Base-by-base conservation (phyloP, 2,329 filamentous ascomycete genomes). In the Cladosporium sp. region DNA sequence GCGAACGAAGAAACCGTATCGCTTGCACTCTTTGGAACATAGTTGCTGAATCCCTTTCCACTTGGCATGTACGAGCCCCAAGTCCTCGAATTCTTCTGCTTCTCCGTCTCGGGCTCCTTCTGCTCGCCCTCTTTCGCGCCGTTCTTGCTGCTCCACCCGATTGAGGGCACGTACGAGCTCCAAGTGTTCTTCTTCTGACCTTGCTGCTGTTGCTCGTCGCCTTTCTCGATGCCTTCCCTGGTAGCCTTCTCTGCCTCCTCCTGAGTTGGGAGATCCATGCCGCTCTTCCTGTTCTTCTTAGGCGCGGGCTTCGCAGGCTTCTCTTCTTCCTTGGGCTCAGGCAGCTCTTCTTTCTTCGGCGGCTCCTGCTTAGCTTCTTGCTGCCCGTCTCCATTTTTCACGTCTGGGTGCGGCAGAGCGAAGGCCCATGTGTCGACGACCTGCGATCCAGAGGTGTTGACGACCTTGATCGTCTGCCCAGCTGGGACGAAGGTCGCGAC, bases 381-480 rank as follows among this genome's bases (percentile, higher is more conserved):
- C 20, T 58, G 47, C 1, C 59, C 59, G 5, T 55, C 61, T 36
- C 34, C 51, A 4, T 67, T 65, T 56, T 65, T 66, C 8, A 61
- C 63, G 3, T 77, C 78, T 15, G 78, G 77, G n/a, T 73, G 69
- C 9, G 74, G 73, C 36, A 81, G 63, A 1, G 75, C 75, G 63
- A 81, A 80, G 0, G 77, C 78, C 78, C 78, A 81, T 22, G 76
- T 78, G 59, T 78, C 78, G 22, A 80, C 72, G 9, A 78, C 75
- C 67, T 81, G 78, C 47, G 75, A 75, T n/a, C 78, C 78, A 60
- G 78, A 79, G 0, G 76, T 78, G 59, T 80, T 80, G 59, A 80
- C 74, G 42, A 81, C 76, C 66, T 80, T 80, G 68, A 81, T 78
- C 2, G 72, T 74, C 58, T 76, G 72, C 19, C 77, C 78, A 20